phyloP scores from a whole-genome alignment of 495 filamentous ascomycete genomes.

The Podospora fimiseda region DNA sequence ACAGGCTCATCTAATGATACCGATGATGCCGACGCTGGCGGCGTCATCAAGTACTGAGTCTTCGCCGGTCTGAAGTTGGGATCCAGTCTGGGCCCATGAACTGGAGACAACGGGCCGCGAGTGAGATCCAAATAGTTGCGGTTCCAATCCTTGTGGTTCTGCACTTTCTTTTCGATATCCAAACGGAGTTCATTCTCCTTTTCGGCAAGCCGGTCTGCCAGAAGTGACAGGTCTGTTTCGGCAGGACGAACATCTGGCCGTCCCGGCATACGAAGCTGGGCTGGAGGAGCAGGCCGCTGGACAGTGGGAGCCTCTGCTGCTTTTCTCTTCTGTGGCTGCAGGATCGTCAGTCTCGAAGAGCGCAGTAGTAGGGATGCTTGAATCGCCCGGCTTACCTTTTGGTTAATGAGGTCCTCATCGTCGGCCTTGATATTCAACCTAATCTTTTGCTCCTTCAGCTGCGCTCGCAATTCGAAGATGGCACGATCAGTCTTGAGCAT shows the following conservation, averaged over 20 bases:
- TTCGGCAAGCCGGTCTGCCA: slow-evolving; percentile 72
- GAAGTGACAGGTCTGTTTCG: slow-evolving; percentile 67
- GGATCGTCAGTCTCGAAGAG: slow-evolving; percentile 32
- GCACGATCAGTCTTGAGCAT: slow-evolving; percentile 63
- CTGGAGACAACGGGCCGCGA: slow-evolving; percentile 69
- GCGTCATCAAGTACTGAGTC: slow-evolving; percentile 77
- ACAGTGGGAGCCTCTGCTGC: slow-evolving; percentile 47
- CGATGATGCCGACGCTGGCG: slow-evolving; percentile 71
- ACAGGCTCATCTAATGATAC: slow-evolving; percentile 46
- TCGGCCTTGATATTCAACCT: slow-evolving; percentile 84
- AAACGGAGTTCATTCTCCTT: slow-evolving; percentile 70
- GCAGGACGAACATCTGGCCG: slow-evolving; percentile 63
- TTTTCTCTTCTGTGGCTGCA: slow-evolving; percentile 64
- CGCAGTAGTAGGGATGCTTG: slow-evolving; percentile 1
- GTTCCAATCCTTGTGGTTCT: slow-evolving; percentile 84
- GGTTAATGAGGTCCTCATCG: slow-evolving; percentile 91
- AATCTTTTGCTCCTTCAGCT: slow-evolving; percentile 79
- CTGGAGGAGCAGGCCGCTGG: slow-evolving; percentile 48
- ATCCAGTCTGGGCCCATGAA: slow-evolving; percentile 56
- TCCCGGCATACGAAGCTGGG: slow-evolving; percentile 56
- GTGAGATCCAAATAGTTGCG: slow-evolving; percentile 77
- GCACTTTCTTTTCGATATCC: slow-evolving; percentile 73
- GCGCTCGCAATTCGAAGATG: slow-evolving; percentile 73
- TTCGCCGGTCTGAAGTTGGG: slow-evolving; percentile 62
- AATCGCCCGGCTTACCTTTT: slow-evolving; percentile 59